Evolutionary conservation across 129 eudicot species (phyloP), one percentile per base, ranked within the genome.

Genomic region (Apium graveolens): DNA sequence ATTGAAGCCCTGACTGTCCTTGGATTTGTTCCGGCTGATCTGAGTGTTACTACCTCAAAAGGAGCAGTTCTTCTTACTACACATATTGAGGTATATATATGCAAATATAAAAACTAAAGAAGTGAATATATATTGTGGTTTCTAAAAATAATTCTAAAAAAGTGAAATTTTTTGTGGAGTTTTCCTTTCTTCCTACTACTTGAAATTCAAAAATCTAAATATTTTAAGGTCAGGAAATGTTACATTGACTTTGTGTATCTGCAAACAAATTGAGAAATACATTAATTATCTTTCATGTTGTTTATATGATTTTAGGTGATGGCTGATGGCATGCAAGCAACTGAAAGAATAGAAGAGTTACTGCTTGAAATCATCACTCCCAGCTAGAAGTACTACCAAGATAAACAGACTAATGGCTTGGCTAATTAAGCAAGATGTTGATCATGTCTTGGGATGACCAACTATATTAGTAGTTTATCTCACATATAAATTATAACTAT

Each of bases 61-160:
- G 98, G 95, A 80, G 97, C 91, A 3, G 69, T 86, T 81, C 95
- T 91, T 75, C 79, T 93, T 32, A 87, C 90, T 78, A 83, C 91
- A 7, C 81, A 86, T 68, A 77, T 85, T 16, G 86, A 86, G 98
- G 98, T 91, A 84, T 4, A 17, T 48, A 60, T n/a, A 34, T 35
- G 37, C 41, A 38, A 38, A 39, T 62, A 32, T 2, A 3, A 24
- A 24, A 5, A 11, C 7, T 1, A 76, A 57, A 39, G 11, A 38
- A 62, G 1, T 10, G 10, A 38, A 18, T 8, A 0, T 20, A n/a
- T n/a, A n/a, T n/a, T 35, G 17, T 41, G 10, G 44, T 41, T 3
- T 7, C 11, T 1, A 41, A 41, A 76, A n/a, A n/a, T n/a, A n/a
- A n/a, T n/a, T n/a, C 7, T 1, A 76, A 57, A 39, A 5, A 38